Evolutionary conservation across 2,329 filamentous ascomycete species (phyloP).

Genomic region (Xylaria sp.): DNA sequence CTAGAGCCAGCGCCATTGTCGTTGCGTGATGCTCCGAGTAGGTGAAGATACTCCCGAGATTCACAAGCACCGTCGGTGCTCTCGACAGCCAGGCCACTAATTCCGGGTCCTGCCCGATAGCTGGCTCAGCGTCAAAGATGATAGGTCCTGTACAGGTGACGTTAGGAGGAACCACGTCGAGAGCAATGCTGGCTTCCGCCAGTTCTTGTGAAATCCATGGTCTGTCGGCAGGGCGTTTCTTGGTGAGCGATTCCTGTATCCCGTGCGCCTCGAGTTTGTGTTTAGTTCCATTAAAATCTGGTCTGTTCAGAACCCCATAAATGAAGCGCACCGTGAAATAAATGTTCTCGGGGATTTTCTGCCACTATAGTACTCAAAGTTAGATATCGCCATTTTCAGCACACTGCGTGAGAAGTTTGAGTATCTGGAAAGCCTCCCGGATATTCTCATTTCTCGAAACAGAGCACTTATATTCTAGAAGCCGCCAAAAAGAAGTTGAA

Average conservation of each 20-base stretch:
- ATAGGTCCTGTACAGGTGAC: conserved; percentile 39
- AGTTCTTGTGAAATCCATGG: conserved; percentile 39
- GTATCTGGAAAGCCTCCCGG: not conserved
- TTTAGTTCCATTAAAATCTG: conserved; percentile 27
- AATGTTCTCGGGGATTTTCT: conserved; percentile 39
- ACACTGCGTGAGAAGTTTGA: not conserved
- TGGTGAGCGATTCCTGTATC: conserved; percentile 23
- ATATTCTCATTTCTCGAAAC: not conserved
- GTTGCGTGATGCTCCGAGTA: conserved; percentile 31
- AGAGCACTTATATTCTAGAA: not conserved
- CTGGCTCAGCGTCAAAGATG: conserved; percentile 33
- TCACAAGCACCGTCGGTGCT: conserved; percentile 41
- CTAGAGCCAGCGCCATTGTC: conserved; percentile 38
- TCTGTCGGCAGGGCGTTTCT: conserved; percentile 31
- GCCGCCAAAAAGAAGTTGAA: not conserved
- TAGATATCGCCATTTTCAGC: not conserved
- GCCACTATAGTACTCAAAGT: conserved; percentile 26
- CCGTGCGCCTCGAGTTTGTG: conserved; percentile 34
- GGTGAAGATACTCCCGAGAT: conserved; percentile 37
- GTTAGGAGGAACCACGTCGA: conserved; percentile 38
- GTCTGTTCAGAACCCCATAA: conserved; percentile 31
- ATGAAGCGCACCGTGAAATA: conserved; percentile 37
- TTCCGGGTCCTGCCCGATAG: conserved; percentile 34
- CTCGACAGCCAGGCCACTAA: conserved; percentile 37
- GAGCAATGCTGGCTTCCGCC: conserved; percentile 35